Percentiles rank a stretch among this genome's conserved stretches.
These are phyloP conservation scores for Jatropha multifida DNA, from an alignment of 441 rosid species.

Conservation along the genomic window DNA sequence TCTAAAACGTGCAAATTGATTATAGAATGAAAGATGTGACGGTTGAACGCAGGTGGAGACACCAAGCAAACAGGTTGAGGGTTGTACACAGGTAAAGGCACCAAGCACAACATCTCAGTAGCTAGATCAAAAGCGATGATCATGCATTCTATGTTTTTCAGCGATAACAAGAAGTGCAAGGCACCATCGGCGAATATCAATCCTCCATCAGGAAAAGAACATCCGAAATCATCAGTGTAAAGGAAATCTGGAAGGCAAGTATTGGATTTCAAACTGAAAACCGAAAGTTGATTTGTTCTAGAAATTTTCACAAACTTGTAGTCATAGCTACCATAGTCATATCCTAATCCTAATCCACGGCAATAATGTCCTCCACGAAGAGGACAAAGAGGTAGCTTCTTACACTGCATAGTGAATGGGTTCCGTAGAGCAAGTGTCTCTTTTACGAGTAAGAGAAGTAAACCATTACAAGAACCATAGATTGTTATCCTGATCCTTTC, in stretches of 20 bases:
- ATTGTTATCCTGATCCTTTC: background rate
- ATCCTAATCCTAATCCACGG: background rate
- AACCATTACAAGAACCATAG: background rate
- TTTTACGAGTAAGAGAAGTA: background rate
- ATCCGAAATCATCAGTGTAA: fast-evolving
- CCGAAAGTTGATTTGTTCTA: background rate
- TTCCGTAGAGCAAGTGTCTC: background rate
- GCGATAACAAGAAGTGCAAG: background rate
- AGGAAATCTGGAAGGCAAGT: background rate
- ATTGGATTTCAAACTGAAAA: background rate
- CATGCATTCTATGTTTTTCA: no score
- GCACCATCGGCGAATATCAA: background rate
- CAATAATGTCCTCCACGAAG: no score
- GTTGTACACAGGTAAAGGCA: no score
- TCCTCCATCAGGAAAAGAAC: background rate
- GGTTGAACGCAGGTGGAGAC: background rate
- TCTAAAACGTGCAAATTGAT: background rate
- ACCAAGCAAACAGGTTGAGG: background rate
- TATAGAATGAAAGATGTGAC: background rate
- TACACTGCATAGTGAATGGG: background rate
- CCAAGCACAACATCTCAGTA: background rate
- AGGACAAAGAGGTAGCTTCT: background rate
- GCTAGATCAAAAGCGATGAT: background rate
- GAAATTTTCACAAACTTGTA: background rate
- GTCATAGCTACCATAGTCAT: background rate